Evolutionary conservation across 306 rosid species (phyloP).

Genomic region (Glycine soja): DNA sequence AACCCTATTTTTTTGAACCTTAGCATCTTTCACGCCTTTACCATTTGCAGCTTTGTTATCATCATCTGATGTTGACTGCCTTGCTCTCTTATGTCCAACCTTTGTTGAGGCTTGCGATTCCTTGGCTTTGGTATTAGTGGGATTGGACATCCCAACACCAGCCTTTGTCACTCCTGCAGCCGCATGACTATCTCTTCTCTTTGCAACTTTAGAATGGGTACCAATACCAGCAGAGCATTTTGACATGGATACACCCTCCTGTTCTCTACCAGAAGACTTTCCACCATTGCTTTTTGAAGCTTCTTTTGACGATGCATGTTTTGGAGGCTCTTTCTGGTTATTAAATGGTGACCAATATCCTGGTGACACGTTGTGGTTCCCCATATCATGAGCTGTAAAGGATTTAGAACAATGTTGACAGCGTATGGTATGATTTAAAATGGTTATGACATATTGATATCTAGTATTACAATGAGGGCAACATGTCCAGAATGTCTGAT

Average conservation of each 20-base stretch:
- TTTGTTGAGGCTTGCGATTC: constrained; percentile 46
- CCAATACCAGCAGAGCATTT: constrained; percentile 50
- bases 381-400: constrained; percentile 63
- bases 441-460: constrained; percentile 62
- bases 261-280: constrained; percentile 40
- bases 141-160: constrained; percentile 49
- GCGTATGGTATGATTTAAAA: constrained; percentile 48
- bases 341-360: constrained; percentile 45
- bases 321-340: constrained; percentile 47
- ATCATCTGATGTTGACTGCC: constrained; percentile 53
- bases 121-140: constrained; percentile 53
- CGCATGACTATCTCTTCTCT: constrained; percentile 48
- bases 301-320: constrained; percentile 51
- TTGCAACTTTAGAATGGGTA: constrained; percentile 47
- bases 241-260: constrained; percentile 48
- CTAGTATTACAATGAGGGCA: constrained; percentile 65
- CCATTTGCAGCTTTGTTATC: constrained; percentile 45
- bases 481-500: constrained; percentile 73
- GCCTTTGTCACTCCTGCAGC: constrained; percentile 47
- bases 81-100: constrained; percentile 60
- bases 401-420: constrained; percentile 66
- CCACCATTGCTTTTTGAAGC: constrained; percentile 52
- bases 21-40: constrained; percentile 37
- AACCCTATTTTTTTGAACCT: constrained; percentile 45
- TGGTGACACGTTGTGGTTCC: constrained; percentile 44